Base-by-base conservation (phyloP, 345 rosid genomes). In the Lenwebbia sp. region DNA sequence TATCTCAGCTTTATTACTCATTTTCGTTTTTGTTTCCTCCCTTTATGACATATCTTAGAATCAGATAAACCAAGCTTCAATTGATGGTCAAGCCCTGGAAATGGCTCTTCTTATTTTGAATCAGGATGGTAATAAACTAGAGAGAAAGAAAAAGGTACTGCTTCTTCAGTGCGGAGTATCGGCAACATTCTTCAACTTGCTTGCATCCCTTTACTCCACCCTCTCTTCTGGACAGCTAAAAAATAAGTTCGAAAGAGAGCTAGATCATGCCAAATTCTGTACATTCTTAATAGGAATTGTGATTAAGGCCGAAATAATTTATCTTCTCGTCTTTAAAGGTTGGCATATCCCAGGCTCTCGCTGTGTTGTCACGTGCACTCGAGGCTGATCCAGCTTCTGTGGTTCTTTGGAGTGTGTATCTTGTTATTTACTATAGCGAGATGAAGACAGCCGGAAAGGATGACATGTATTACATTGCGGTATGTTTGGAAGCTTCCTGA, bases 321-420 rank as follows among this genome's bases (percentile, higher is more conserved):
- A 9, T 33, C 25, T 70, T 33, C 47, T 49, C n/a, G 10, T 41
- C 83, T 82, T 87, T 84, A 82, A 83, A 41, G 70, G 70, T 82
- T 85, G 83, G 33, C 86, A 50, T 89, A 88, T 89, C 90, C 87
- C 92, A 97, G 99, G 95, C 98, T 86, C 98, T 97, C 83, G 88
- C 91, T 85, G 57, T 92, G 81, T 92, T 97, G 50, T 94, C 98
- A 87, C 92, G 95, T 85, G 94, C 96, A 84, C 95, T 97, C 44
- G 98, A 96, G 90, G 89, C 86, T 90, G 93, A 94, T 88, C 94
- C 93, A 54, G 83, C 94, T 82, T 95, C 96, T 85, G 99, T 95
- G 90, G 85, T 90, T 88, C 94, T 94, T 87, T 97, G 99, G 99
- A 92, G 91, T 30, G 89, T 91, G 70, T 97, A 97, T 90, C 93